A percentile compares a stretch with the other conserved stretches of the same genome.
Evolutionary conservation across 2,329 filamentous ascomycete genomes (phyloP).

Genomic region (Chrysoporthe austroafricana): DNA sequence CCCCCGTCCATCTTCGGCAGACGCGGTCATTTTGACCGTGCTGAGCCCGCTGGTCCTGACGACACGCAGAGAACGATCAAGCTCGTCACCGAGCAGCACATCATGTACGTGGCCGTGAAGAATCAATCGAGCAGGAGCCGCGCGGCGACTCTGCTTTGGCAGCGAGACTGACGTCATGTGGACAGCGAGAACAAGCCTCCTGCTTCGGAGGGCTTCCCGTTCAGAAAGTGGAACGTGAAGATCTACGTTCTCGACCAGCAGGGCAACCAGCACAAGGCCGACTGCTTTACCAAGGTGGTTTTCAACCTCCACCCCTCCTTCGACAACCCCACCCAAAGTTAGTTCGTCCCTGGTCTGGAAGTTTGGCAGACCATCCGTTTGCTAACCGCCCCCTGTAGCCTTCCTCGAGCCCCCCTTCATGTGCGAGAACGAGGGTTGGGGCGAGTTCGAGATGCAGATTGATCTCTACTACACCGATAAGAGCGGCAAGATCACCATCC

Average conservation of each 20-base stretch:
- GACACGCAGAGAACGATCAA: constrained; percentile 79
- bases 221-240: constrained; percentile 90
- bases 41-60: constrained; percentile 19
- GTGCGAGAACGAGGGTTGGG: constrained; percentile 95
- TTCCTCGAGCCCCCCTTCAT: constrained; percentile 85
- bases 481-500: constrained; percentile 75
- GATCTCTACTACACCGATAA: constrained; percentile 84
- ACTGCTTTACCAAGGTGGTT: constrained; percentile 86
- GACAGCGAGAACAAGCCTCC: constrained; percentile 73
- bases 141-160: not conserved
- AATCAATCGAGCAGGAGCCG: not conserved
- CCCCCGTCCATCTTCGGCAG: not conserved
- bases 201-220: constrained; percentile 84
- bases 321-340: constrained; percentile 83
- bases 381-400: constrained; percentile 50
- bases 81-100: constrained; percentile 88
- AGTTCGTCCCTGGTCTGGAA: constrained; percentile 39
- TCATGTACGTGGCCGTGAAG: constrained; percentile 63
- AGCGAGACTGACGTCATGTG: constrained; percentile 30
- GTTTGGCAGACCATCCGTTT: constrained; percentile 4
- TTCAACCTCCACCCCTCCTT: constrained; percentile 97
- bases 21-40: constrained; percentile 6
- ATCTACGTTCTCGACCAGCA: constrained; percentile 83
- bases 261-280: constrained; percentile 81
- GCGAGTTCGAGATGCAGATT: constrained; percentile 95